Evolutionary conservation across 805 yeast species (phyloP), one percentile per base, ranked within the genome.

Genomic region (Candida manassasensis): DNA sequence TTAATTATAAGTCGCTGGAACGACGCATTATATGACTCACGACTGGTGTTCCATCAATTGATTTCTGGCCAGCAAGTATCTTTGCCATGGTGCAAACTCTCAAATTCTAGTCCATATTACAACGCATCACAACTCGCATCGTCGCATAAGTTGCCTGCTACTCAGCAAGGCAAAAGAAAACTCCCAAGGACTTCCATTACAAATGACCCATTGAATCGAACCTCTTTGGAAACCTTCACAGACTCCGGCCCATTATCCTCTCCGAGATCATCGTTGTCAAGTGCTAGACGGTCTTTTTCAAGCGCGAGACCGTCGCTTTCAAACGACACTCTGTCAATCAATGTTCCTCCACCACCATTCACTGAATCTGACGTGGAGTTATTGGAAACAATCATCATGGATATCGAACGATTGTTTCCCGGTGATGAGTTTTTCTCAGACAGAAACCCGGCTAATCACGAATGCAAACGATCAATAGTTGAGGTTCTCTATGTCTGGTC

Each of bases 331-430:
- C 9, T 10, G 10, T 10, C 22, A 21, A 7, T 21, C 22, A 21
- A 21, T 10, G 7, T 10, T 8, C 9, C 22, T 21, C 22, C 22
- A 21, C 18, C 30, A 13, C 24, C 9, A 17, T 15, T 7, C 11
- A 15, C 36, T 2, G 47, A 43, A n/a, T 41, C 55, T 1, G 74
- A 71, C 41, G 32, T 56, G 3, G 74, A 71, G 21, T 53, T 67
- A 7, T 51, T 75, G 19, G 57, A 58, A 18, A 53, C 61, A 6
- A 65, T 75, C 19, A 61, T 73, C n/a, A 47, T 71, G 29, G 81
- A 75, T 40, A 70, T 74, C 3, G 73, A 73, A 29, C 50, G 81
- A 36, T 51, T 75, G 9, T 75, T 75, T 43, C 80, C 81, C 1
- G 72, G 71, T 2, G 70, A 66, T 32, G 50, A 44, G 14, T 53